Base-by-base conservation (phyloP, 1,139 yeast species). In the Pneumocystis oryctolagi region DNA sequence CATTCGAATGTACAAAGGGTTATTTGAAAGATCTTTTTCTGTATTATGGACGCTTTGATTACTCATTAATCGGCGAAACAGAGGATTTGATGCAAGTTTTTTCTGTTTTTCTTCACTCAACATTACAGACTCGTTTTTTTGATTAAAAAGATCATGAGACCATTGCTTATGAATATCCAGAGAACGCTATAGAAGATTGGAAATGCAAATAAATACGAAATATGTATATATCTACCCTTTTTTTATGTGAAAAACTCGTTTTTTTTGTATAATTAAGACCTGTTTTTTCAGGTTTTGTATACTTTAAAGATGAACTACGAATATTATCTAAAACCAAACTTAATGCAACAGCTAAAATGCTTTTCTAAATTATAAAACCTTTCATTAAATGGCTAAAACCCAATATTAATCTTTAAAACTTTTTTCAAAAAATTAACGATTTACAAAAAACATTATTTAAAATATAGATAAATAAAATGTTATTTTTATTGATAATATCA, bases 1-100 rank as follows among this genome's bases (percentile, higher is more conserved):
- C 39, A 65, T 18, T 9, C 66, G 66, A 8, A 63, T 63, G 61
- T 60, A 64, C 20, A 64, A 53, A 55, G 66, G 66, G 37, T 65
- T 65, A 14, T 59, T 40, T n/a, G 62, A 62, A 40, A 63, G 40
- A 18, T 59, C 56, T 28, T 64, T 58, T 20, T 60, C 64, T 4
- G 59, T 59, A n/a, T n/a, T n/a, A 30, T 53, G 57, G 6, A 28
- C 61, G 37, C 42, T 47, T 34, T 56, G 62, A 60, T 6, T 37
- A 3, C 32, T 6, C 14, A 12, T 20, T 35, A 39, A 9, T 5
- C 58, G 31, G 40, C 59, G 31, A 32, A 59, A 31, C 5, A 42
- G 31, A 2, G 35, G 39, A 31, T 55, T 42, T n/a, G 16, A 34
- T 1, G 35, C 35, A 12, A 31, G 14, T 31, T 20, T 42, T 16